phyloP scores from a whole-genome alignment of 2,329 filamentous ascomycete species.

The Talaromyces funiculosus region DNA sequence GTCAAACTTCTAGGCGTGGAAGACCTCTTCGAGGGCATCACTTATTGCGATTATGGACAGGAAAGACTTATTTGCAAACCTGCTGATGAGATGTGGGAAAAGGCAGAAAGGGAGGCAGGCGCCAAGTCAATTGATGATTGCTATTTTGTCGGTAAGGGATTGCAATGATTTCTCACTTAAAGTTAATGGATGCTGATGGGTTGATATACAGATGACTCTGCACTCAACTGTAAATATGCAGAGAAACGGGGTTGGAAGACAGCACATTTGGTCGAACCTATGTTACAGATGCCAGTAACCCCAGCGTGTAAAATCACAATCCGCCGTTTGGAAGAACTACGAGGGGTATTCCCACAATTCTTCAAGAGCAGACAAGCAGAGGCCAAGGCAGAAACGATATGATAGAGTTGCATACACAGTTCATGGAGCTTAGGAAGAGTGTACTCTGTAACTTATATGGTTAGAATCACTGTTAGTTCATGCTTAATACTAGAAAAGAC shows the following conservation, averaged over 20 bases:
- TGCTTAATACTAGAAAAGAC: background rate
- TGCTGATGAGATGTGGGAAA: constrained; percentile 71
- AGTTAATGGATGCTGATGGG: constrained; percentile 15
- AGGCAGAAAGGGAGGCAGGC: constrained; percentile 81
- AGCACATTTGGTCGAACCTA: constrained; percentile 77
- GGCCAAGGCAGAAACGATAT: background rate
- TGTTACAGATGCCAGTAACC: constrained; percentile 56
- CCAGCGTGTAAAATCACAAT: constrained; percentile 72
- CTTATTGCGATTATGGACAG: constrained; percentile 81
- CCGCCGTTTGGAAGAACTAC: constrained; percentile 67
- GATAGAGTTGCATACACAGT: background rate
- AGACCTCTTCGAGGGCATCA: constrained; percentile 89
- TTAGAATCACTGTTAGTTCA: background rate
- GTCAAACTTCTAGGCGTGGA: constrained; percentile 75
- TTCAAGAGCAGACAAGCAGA: constrained; percentile 54
- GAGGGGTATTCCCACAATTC: constrained; percentile 71
- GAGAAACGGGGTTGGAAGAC: constrained; percentile 78
- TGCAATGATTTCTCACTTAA: background rate
- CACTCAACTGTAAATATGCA: constrained; percentile 71
- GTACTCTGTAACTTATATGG: no score
- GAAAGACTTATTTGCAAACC: constrained; percentile 82
- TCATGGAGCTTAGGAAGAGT: background rate
- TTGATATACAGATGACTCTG: constrained; percentile 67
- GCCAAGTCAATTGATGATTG: constrained; percentile 64
- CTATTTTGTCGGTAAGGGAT: constrained; percentile 78